Evolutionary conservation across 2,329 filamentous ascomycete species (phyloP).

Genomic region (Blastomyces emzantsi): DNA sequence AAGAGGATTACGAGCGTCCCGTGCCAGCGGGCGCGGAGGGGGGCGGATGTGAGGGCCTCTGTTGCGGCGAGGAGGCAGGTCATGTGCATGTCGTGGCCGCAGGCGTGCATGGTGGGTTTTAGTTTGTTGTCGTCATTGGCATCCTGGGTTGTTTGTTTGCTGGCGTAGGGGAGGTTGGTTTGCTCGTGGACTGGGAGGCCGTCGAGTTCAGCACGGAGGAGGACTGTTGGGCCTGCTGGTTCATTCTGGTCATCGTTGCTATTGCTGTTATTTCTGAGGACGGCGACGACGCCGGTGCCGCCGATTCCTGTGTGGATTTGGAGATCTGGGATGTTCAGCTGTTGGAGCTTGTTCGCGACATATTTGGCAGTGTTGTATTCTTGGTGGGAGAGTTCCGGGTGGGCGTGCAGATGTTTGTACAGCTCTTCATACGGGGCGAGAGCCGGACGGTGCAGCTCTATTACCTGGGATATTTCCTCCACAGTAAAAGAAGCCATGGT

Average conservation of each 20-base stretch:
- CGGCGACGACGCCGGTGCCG: conserved; percentile 37
- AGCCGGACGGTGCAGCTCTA: conserved; percentile 19
- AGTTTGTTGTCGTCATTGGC: conserved; percentile 37
- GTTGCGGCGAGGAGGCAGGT: conserved; percentile 48
- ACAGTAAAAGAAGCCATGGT: conserved; percentile 9
- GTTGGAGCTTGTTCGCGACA: conserved; percentile 29
- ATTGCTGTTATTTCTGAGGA: conserved; percentile 22
- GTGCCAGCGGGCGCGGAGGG: conserved; percentile 42
- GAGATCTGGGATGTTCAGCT: conserved; percentile 19
- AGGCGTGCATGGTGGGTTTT: conserved; percentile 53
- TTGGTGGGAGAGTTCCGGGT: conserved; percentile 52
- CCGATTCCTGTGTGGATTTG: conserved; percentile 40
- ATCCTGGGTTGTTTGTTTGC: conserved; percentile 38
- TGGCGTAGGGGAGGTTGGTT: conserved; percentile 42
- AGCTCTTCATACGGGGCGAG: conserved; percentile 43
- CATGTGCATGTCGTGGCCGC: conserved; percentile 54
- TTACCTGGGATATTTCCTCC: conserved; percentile 8
- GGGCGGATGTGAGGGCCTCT: conserved; percentile 37
- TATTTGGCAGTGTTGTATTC: conserved; percentile 46
- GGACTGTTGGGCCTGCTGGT: conserved; percentile 35
- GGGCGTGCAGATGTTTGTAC: conserved; percentile 51
- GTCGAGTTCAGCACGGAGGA: conserved; percentile 44
- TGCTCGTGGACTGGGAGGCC: conserved; percentile 42
- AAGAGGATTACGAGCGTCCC: conserved; percentile 58
- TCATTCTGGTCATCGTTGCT: neutral